Evolutionary conservation across 2,329 filamentous ascomycete species (phyloP), one percentile per base, ranked within the genome.

Genomic region (Fusarium abutilonis): DNA sequence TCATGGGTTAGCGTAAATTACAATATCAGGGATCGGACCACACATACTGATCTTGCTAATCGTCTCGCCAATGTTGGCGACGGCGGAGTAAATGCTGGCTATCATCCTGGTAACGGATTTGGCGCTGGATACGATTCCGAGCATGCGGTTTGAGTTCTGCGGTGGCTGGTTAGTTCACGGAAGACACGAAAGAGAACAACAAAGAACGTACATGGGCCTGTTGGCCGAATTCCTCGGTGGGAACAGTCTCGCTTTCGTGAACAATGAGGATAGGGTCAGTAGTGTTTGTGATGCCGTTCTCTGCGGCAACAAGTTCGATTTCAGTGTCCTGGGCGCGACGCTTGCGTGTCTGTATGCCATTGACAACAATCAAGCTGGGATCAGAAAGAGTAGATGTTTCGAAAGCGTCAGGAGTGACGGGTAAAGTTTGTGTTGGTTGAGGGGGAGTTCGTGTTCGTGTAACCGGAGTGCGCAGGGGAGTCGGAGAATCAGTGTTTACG

Each of bases 61-160:
- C 49, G 44, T 68, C 26, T 69, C 70, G 19, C 71, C 57, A n/a
- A 74, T 34, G 49, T 66, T 67, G 32, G 70, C 58, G 21, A 74
- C 45, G 29, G 68, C 70, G 26, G 68, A 60, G 39, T 63, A 61
- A 49, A 74, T 43, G 39, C 51, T 65, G 40, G 67, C 61, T 62
- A 74, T 73, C 70, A 74, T 74, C 69, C 66, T 67, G 66, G 64
- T 51, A 48, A 73, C 44, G 56, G 60, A 65, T 63, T 59, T 58
- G 52, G 64, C 40, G 26, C 68, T 40, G 6, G 36, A 40, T 32
- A 44, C 35, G 40, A 59, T 48, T 41, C 47, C 61, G 42, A 61
- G 67, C 72, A 74, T 73, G 42, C 53, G 60, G 41, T 56, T 51
- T 41, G 55, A 43, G n/a, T 45, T 32, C 65, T 68, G 36, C 10